Conservation (phyloP, 2,329 filamentous ascomycete species). For the Sclerotiophoma versabilis region DNA sequence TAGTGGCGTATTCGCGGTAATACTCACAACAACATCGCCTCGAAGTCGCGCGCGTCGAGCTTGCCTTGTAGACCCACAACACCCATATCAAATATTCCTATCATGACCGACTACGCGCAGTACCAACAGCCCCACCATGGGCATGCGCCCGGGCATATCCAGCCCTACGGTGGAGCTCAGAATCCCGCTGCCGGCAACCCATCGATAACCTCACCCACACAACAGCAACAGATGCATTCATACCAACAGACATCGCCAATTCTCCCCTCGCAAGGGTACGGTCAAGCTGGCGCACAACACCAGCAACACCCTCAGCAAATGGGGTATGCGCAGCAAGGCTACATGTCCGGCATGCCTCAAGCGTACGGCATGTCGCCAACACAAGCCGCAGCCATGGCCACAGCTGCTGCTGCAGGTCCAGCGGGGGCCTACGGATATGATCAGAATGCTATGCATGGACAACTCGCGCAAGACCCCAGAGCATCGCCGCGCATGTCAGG, state of each 20-base stretch:
- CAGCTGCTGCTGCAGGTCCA: constrained; percentile 87
- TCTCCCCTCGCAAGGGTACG: constrained; percentile 73
- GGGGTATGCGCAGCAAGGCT: constrained; percentile 83
- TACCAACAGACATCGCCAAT: constrained; percentile 78
- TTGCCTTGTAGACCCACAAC: constrained; percentile 33
- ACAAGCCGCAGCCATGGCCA: constrained; percentile 92
- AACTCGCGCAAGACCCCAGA: constrained; percentile 62
- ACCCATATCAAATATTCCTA: constrained; percentile 22
- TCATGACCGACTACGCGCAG: constrained; percentile 58
- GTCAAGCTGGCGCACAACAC: constrained; percentile 70
- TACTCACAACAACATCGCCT: constrained; percentile 36
- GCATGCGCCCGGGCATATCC: constrained; percentile 52
- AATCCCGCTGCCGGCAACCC: constrained; percentile 47
- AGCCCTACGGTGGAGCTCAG: constrained; percentile 48
- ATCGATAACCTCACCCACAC: constrained; percentile 74
- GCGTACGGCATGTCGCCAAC: constrained; percentile 80
- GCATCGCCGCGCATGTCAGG: constrained; percentile 81
- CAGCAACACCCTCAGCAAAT: constrained; percentile 71
- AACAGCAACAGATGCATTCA: constrained; percentile 59
- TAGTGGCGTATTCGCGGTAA: constrained; percentile 46
- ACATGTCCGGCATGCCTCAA: constrained; percentile 75
- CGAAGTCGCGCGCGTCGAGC: constrained; percentile 32
- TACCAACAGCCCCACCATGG: constrained; percentile 57
- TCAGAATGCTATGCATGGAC: constrained; percentile 68
- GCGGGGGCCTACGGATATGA: constrained; percentile 66